phyloP scores from a whole-genome alignment of 2,329 filamentous ascomycete species.

The Monosporascus sp. region DNA sequence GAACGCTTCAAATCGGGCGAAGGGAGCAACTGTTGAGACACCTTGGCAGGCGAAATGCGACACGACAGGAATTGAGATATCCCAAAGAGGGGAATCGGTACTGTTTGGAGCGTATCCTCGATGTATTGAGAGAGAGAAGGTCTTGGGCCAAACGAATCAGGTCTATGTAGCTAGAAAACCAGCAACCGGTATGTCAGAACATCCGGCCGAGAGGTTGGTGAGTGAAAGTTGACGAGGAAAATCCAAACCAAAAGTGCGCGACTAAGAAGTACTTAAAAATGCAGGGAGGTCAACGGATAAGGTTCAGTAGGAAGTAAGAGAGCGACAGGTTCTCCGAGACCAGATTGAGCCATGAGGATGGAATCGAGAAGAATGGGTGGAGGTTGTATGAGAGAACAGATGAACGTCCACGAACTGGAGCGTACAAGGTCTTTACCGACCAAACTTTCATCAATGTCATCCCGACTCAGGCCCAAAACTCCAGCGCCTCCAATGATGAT shows the following conservation, averaged over 20 bases:
- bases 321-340: background rate
- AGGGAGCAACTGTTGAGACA: constrained; percentile 11
- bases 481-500: background rate
- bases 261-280: background rate
- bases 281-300: background rate
- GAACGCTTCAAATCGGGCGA: constrained; percentile 12
- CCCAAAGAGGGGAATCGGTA: constrained; percentile 20
- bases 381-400: background rate
- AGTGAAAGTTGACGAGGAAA: background rate
- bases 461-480: background rate
- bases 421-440: background rate
- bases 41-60: constrained; percentile 13
- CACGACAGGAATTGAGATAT: constrained; percentile 15
- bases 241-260: background rate
- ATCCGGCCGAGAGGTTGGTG: background rate
- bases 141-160: constrained; percentile 17
- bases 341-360: background rate
- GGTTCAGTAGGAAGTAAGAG: background rate
- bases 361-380: background rate
- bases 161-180: background rate
- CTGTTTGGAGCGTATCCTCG: constrained; percentile 16
- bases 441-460: background rate
- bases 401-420: background rate
- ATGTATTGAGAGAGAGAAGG: constrained; percentile 28
- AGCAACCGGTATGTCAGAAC: background rate